Conservation (phyloP, 805 yeast species). For the Candida ponderosae region DNA sequence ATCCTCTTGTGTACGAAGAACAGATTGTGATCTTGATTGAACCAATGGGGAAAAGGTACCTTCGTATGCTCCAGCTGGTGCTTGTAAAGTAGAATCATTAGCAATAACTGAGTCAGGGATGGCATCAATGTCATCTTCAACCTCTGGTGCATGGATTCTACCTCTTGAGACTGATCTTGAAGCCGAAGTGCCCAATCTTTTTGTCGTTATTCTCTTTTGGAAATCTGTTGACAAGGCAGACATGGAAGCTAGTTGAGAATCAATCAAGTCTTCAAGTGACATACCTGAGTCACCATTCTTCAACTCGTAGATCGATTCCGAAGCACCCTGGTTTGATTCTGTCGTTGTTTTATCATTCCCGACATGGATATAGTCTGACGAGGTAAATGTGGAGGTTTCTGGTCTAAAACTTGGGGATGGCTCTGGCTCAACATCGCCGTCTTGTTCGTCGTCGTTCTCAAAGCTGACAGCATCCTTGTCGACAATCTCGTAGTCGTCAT, state of each 20-base stretch:
- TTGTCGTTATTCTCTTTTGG: slow-evolving; percentile 8
- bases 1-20: slow-evolving; percentile 3
- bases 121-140: slow-evolving; percentile 1
- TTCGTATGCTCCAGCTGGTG: slow-evolving; percentile 39
- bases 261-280: slow-evolving; percentile 20
- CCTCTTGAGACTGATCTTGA: slow-evolving; percentile 12
- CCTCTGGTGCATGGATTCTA: not conserved
- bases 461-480: slow-evolving; percentile 12
- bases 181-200: not conserved
- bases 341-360: not conserved
- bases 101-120: slow-evolving; percentile 29
- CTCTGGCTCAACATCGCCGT: slow-evolving; percentile 2
- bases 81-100: slow-evolving; percentile 28
- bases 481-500: slow-evolving; percentile 6
- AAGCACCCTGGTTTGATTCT: not conserved
- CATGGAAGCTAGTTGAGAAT: slow-evolving; percentile 22
- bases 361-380: not conserved
- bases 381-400: not conserved
- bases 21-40: slow-evolving; percentile 21
- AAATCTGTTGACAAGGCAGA: slow-evolving; percentile 14
- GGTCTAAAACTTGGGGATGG: not conserved
- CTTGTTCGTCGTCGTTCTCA: slow-evolving; percentile 16
- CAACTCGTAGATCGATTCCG: slow-evolving; percentile 12
- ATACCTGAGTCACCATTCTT: slow-evolving; percentile 10
- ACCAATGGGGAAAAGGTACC: slow-evolving; percentile 28